Evolutionary conservation across 2,329 filamentous ascomycete species (phyloP), one percentile per base, ranked within the genome.

Genomic region (Nothopassalora personata): DNA sequence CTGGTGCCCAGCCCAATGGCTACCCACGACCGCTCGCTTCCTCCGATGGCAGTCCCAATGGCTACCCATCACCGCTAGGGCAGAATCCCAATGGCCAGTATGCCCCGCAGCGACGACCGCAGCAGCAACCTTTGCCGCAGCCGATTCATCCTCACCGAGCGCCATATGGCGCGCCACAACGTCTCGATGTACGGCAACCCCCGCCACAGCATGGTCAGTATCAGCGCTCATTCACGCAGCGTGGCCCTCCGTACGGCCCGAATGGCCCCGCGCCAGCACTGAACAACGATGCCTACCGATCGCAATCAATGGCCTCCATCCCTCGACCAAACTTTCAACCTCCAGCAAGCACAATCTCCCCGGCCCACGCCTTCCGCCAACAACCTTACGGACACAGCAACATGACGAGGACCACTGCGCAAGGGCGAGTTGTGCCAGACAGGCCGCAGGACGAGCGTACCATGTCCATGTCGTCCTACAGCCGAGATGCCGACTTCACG

Each of bases 381-480:
- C 86, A 88, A 60, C 88, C 86, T 31, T 93, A 90, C 70, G 84
- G 86, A 66, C 81, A 79, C 60, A 51, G 49, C 79, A 83, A 57
- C 82, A 60, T 85, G 67, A 86, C 91, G 1, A 83, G 88, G 62
- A 96, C 91, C 52, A 99, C 94, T 2, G 90, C 92, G 8, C 92
- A 97, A 73, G 94, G 94, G 33, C 85, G 94, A 61, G 81, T 94
- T 36, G 91, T 99, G 8, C 94, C 94, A 1, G 92, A 97, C 71
- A 86, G 93, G 56, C 89, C 92, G 62, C 64, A 66, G 31, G 90
- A 95, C 68, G 93, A 97, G 74, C 85, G 94, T 59, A 87, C 94
- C 63, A 97, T 97, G 94, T 96, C 93, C 49, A 88, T 99, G 87
- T 94, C 88, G 5, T 90, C 89, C 9, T 89, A 91, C 66, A 82